These are phyloP conservation scores for Sphaerostilbella broomeana DNA, from an alignment of 2,329 filamentous ascomycete species.

Conservation along the genomic window DNA sequence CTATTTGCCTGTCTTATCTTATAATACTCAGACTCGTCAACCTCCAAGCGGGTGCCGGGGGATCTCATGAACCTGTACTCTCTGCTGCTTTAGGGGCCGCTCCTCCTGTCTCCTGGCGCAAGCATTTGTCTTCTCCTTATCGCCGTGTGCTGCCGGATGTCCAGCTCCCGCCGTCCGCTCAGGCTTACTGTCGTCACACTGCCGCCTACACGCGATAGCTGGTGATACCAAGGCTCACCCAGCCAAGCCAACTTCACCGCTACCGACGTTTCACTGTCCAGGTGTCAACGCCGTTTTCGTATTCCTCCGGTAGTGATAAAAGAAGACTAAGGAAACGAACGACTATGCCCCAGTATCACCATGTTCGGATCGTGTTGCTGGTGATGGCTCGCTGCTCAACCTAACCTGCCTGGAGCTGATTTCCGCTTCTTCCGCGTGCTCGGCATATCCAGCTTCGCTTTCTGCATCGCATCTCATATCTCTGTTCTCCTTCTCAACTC, in stretches of 20 bases:
- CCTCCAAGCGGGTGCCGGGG: no score
- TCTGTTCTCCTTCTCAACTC: background rate
- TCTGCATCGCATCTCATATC: background rate
- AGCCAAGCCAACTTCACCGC: background rate
- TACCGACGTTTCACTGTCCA: background rate
- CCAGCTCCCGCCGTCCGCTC: background rate
- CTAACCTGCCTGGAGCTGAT: constrained; percentile 11
- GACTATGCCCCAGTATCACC: constrained; percentile 16
- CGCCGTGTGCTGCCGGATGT: background rate
- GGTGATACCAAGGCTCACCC: constrained; percentile 2
- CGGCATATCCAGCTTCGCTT: constrained; percentile 1
- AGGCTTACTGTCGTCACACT: background rate
- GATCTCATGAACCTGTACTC: background rate
- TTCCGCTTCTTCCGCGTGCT: constrained; percentile 7
- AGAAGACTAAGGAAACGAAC: constrained; percentile 4
- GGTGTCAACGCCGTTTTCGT: background rate
- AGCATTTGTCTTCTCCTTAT: background rate
- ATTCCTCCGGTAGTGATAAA: background rate
- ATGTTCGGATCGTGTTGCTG: constrained; percentile 13
- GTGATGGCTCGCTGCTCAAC: constrained; percentile 15
- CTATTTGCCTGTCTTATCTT: no score
- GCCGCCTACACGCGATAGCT: background rate
- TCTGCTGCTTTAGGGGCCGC: background rate
- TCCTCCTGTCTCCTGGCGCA: no score
- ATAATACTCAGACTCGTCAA: no score